Conservation (phyloP, 2,329 filamentous ascomycete genomes). For the Sclerotinia borealis region DNA sequence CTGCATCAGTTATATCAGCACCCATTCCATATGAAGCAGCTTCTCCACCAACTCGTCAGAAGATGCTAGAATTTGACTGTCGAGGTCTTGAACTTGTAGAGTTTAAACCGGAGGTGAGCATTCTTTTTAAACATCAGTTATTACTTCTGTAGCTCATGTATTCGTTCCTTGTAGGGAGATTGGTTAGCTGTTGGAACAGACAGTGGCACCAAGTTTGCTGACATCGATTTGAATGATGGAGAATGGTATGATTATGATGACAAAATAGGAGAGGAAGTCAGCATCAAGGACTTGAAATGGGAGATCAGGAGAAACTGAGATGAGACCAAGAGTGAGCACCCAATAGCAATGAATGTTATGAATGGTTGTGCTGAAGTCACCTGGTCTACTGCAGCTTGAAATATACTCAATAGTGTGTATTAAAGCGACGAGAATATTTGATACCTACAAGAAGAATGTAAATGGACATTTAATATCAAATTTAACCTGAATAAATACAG, state of each 20-base stretch:
- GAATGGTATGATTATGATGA: conserved; percentile 99
- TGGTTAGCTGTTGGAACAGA: conserved; percentile 82
- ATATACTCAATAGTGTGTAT: too few relatives aligned
- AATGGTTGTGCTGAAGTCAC: background rate
- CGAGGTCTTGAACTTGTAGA: conserved; percentile 86
- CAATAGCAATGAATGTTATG: background rate
- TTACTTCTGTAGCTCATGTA: background rate
- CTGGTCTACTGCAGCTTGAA: background rate
- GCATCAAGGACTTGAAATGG: conserved; percentile 85
- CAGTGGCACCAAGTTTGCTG: conserved; percentile 73
- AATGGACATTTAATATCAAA: background rate
- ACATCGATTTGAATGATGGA: conserved; percentile 76
- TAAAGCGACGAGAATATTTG: background rate
- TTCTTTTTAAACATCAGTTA: background rate
- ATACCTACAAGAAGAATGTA: background rate
- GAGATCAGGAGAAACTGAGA: conserved; percentile 49
- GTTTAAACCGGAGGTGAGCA: conserved; percentile 77
- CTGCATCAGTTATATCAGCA: conserved; percentile 72
- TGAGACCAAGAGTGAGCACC: background rate
- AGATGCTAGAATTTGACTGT: conserved; percentile 87
- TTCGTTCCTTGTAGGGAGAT: conserved; percentile 57
- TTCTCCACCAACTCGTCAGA: conserved; percentile 68
- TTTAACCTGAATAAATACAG: background rate
- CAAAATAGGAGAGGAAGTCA: conserved; percentile 85
- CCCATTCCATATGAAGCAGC: conserved; percentile 65